These are phyloP conservation scores for Candida albicans DNA, from an alignment of 1,139 yeast genomes.

Conservation along the genomic window DNA sequence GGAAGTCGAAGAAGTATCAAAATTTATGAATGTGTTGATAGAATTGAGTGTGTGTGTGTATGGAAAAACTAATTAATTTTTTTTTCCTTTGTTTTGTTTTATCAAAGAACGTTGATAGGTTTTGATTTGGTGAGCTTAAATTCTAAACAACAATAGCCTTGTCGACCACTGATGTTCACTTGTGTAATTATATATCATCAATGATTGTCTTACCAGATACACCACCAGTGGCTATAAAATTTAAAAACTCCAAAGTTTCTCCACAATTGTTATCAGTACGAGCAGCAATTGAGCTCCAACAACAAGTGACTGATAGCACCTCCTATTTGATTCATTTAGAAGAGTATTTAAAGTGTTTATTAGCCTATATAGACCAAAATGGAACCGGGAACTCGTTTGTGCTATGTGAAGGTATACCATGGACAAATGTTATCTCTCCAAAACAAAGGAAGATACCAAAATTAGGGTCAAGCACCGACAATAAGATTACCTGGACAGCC, in stretches of 20 bases:
- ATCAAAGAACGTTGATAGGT: too few relatives aligned
- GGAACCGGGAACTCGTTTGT: conserved; percentile 5
- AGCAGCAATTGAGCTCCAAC: conserved; percentile 17
- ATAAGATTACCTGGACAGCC: conserved; percentile 27
- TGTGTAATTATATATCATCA: background rate
- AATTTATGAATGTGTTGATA: too few relatives aligned
- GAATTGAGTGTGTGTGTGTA: too few relatives aligned
- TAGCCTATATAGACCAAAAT: conserved; percentile 14
- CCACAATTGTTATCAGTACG: conserved; percentile 18
- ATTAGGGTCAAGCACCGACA: conserved; percentile 1
- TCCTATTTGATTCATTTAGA: conserved; percentile 34
- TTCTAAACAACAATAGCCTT: too few relatives aligned
- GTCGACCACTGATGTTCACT: too few relatives aligned
- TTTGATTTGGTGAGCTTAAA: too few relatives aligned
- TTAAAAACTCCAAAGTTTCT: conserved; percentile 14
- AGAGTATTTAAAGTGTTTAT: conserved; percentile 31
- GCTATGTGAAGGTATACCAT: conserved; percentile 16
- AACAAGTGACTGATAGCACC: conserved; percentile 27
- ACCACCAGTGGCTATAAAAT: conserved; percentile 27
- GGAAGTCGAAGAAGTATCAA: too few relatives aligned
- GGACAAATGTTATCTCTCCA: conserved; percentile 15
- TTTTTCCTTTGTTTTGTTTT: too few relatives aligned
- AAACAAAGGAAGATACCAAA: conserved; percentile 4
- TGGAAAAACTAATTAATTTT: too few relatives aligned
- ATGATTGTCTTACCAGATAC: conserved; percentile 38